Conservation (phyloP, 2,329 filamentous ascomycete genomes). For the Diaporthe sp. region DNA sequence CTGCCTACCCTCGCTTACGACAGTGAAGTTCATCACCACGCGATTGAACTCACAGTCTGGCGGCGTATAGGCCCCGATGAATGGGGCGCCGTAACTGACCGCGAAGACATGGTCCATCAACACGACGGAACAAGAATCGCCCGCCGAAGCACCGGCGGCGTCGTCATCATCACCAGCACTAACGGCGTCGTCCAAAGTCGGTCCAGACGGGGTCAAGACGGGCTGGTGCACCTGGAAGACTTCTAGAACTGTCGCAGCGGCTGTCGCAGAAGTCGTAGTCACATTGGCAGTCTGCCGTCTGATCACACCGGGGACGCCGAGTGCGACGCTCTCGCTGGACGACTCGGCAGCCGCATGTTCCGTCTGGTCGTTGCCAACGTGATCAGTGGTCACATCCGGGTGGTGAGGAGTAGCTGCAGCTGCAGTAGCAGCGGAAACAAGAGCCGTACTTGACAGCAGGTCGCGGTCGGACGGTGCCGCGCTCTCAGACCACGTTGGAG, state of each 20-base stretch:
- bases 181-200: slow-evolving; percentile 50
- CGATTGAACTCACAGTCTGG: slow-evolving; percentile 79
- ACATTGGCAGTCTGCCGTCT: slow-evolving; percentile 34
- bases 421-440: not conserved
- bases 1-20: slow-evolving; percentile 77
- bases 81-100: slow-evolving; percentile 79
- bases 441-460: slow-evolving; percentile 9
- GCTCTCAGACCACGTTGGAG: slow-evolving; percentile 18
- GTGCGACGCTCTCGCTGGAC: slow-evolving; percentile 15
- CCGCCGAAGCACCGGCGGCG: slow-evolving; percentile 22
- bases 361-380: slow-evolving; percentile 1
- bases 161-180: not conserved
- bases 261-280: slow-evolving; percentile 42
- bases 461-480: slow-evolving; percentile 29
- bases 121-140: slow-evolving; percentile 62
- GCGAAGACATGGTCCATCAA: slow-evolving; percentile 80
- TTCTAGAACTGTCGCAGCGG: slow-evolving; percentile 59
- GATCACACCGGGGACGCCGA: slow-evolving; percentile 22
- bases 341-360: slow-evolving; percentile 14
- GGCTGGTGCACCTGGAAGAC: slow-evolving; percentile 80
- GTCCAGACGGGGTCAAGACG: slow-evolving; percentile 64
- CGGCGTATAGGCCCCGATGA: slow-evolving; percentile 77
- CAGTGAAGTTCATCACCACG: slow-evolving; percentile 82
- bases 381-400: slow-evolving; percentile 16
- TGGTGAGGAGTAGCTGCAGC: not conserved